Evolutionary conservation across 148 eudicot species (phyloP).

Genomic region (Amaranthus hypochondriacus): DNA sequence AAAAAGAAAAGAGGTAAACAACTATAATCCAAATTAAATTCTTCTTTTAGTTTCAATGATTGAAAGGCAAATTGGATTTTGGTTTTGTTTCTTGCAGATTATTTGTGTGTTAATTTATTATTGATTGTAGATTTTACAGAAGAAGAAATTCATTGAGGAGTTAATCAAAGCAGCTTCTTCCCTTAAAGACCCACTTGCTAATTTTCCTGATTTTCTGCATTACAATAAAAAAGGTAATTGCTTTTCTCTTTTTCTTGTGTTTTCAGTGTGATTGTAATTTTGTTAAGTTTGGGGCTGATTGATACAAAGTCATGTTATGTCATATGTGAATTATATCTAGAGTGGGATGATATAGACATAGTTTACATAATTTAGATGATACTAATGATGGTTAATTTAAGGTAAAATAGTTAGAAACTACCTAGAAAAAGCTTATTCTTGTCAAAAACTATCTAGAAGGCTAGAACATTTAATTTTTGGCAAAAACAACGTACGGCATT

Average conservation of each 20-base stretch:
- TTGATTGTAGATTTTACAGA: slow-evolving; percentile 52
- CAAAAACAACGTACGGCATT: too few species aligned
- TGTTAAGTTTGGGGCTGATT: too few species aligned
- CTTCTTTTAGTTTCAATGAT: background rate
- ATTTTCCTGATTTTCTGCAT: slow-evolving; percentile 46
- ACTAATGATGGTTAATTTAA: too few species aligned
- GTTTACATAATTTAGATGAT: too few species aligned
- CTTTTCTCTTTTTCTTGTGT: background rate
- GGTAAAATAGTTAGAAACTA: too few species aligned
- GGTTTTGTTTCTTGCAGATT: background rate
- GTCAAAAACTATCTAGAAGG: too few species aligned
- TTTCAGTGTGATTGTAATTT: background rate
- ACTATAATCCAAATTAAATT: background rate
- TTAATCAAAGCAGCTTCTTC: slow-evolving; percentile 53
- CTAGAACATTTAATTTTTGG: too few species aligned
- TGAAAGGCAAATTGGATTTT: background rate
- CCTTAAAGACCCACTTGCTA: slow-evolving; percentile 46
- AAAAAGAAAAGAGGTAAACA: slow-evolving; percentile 27
- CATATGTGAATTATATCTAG: too few species aligned
- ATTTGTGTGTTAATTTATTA: background rate
- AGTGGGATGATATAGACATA: too few species aligned
- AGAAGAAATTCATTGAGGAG: slow-evolving; percentile 48
- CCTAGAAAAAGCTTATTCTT: too few species aligned
- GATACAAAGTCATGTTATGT: too few species aligned
- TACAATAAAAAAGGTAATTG: slow-evolving; percentile 43